Evolutionary conservation across 306 rosid genomes (phyloP).

Genomic region (Nissolia schottii): DNA sequence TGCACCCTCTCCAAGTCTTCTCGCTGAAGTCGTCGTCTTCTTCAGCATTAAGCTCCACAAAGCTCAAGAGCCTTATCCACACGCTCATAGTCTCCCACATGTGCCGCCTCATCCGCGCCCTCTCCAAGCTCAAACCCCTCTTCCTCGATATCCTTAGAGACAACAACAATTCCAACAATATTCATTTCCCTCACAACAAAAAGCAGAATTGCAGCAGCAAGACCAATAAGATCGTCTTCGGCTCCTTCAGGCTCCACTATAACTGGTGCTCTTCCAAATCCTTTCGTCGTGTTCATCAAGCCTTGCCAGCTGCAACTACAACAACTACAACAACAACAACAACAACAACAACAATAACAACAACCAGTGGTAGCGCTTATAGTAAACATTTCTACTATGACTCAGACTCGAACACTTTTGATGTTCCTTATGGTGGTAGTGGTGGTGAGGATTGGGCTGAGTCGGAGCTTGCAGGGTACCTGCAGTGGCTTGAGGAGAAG

Average conservation of each 20-base stretch:
- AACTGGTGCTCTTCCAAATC: slow-evolving; percentile 74
- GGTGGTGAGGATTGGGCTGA: slow-evolving; percentile 11
- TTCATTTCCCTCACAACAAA: slow-evolving; percentile 5
- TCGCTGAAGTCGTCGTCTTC: slow-evolving; percentile 33
- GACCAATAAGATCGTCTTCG: slow-evolving; percentile 46
- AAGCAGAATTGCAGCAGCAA: slow-evolving; percentile 18
- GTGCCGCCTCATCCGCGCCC: slow-evolving; percentile 45
- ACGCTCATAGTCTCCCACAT: slow-evolving; percentile 59
- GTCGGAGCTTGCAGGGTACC: slow-evolving; percentile 62
- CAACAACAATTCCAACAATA: slow-evolving; percentile 25
- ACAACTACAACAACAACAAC: too few species aligned
- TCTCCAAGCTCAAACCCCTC: slow-evolving; percentile 50
- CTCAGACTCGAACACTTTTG: slow-evolving; percentile 40
- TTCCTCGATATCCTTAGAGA: slow-evolving; percentile 26
- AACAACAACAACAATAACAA: too few species aligned
- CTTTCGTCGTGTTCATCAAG: slow-evolving; percentile 46
- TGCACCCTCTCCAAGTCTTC: slow-evolving; percentile 48
- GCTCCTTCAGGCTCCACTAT: slow-evolving; percentile 87
- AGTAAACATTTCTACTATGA: slow-evolving; percentile 33
- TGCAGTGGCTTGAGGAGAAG: slow-evolving; percentile 82
- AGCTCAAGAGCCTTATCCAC: slow-evolving; percentile 58
- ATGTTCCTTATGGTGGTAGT: slow-evolving; percentile 13
- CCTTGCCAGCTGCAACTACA: slow-evolving; percentile 13
- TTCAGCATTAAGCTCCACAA: slow-evolving; percentile 39
- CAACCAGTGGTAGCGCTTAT: background rate